Percentiles rank a stretch among this genome's conserved stretches.
These are phyloP conservation scores for Acorus calamus DNA, from an alignment of 106 monocot species.

Conservation along the genomic window DNA sequence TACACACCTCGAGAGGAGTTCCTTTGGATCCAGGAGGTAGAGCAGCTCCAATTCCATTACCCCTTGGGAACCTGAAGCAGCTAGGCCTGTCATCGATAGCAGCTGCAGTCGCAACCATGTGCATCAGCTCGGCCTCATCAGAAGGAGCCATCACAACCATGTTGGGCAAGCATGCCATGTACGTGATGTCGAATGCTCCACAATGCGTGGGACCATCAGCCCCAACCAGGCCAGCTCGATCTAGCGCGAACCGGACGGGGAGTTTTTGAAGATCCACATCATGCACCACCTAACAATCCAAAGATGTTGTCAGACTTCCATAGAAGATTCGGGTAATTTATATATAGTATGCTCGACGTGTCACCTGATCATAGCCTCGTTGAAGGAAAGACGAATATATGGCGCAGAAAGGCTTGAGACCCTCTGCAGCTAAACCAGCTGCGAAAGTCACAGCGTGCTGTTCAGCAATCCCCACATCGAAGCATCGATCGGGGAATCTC, in stretches of 20 bases:
- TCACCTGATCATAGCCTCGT: slow-evolving; percentile 87
- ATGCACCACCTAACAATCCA: slow-evolving; percentile 48
- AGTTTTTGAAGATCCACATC: slow-evolving; percentile 84
- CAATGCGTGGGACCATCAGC: slow-evolving; percentile 90
- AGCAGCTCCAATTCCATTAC: slow-evolving; percentile 54
- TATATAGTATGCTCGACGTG: background rate
- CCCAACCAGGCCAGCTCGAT: slow-evolving; percentile 81
- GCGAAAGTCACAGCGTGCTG: slow-evolving; percentile 95
- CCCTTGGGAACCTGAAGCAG: slow-evolving; percentile 82
- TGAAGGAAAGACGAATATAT: slow-evolving; percentile 92
- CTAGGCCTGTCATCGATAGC: slow-evolving; percentile 72
- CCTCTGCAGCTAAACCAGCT: slow-evolving; percentile 77
- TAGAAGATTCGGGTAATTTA: too few relatives aligned
- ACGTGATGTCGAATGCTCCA: slow-evolving; percentile 75
- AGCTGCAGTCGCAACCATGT: slow-evolving; percentile 87
- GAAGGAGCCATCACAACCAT: slow-evolving; percentile 96
- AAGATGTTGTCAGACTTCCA: background rate
- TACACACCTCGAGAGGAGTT: slow-evolving; percentile 52
- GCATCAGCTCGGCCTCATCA: slow-evolving; percentile 82
- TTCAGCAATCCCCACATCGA: slow-evolving; percentile 91
- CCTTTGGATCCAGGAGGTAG: slow-evolving; percentile 60
- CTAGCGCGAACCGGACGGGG: slow-evolving; percentile 72
- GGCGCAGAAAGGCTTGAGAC: slow-evolving; percentile 93
- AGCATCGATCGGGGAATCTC: slow-evolving; percentile 65
- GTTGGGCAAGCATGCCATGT: slow-evolving; percentile 92